A percentile compares a stretch with the other conserved stretches of the same genome.
Conservation (phyloP, 208 protist genomes). For the Acanthamoeba lenticulata region DNA sequence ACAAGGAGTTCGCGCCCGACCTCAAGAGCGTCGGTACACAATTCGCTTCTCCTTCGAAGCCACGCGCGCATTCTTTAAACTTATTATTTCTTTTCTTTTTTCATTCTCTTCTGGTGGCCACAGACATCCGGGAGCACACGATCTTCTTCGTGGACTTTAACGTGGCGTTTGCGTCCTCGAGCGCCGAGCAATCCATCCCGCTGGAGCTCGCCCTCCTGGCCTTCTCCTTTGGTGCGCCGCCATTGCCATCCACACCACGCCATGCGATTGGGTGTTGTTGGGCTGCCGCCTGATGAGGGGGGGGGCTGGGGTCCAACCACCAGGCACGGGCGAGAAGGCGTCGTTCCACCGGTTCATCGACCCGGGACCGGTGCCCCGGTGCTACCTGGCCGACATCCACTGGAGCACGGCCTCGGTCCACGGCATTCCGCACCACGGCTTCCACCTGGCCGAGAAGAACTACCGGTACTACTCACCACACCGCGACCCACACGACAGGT, state of each 20-base stretch:
- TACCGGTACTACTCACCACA: not conserved
- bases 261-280: no score
- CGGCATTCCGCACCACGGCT: conserved; percentile 2
- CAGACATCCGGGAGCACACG: not conserved
- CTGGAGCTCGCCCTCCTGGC: not conserved
- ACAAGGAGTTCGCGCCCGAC: conserved; percentile 7
- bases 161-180: not conserved
- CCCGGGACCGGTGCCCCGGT: not conserved
- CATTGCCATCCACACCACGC: not conserved
- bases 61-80: not conserved
- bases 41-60: no score
- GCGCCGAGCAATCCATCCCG: not conserved
- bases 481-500: no score
- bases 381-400: not conserved
- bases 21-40: not conserved
- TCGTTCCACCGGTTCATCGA: not conserved
- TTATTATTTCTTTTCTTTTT: not conserved
- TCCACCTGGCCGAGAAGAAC: conserved; percentile 8
- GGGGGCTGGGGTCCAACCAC: not conserved
- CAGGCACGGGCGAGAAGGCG: not conserved
- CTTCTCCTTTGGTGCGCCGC: not conserved
- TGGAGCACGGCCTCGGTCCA: not conserved
- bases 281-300: no score
- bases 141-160: conserved; percentile 31
- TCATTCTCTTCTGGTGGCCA: not conserved